Conservation (phyloP, 2,329 filamentous ascomycete genomes). For the Fusarium irregulare region DNA sequence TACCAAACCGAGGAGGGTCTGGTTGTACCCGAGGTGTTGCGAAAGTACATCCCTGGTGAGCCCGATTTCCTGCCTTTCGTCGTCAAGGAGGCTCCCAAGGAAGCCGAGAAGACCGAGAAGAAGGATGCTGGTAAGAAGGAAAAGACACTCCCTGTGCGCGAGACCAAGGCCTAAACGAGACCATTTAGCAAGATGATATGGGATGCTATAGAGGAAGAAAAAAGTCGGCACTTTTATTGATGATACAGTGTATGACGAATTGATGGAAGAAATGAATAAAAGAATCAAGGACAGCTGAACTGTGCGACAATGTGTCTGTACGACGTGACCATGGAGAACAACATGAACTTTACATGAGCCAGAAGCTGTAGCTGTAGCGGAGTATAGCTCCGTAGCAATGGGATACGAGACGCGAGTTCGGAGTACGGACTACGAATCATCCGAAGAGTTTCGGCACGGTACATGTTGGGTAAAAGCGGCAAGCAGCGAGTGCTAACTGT, state of each 20-base stretch:
- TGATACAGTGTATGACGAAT: conserved; percentile 29
- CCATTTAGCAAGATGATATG: conserved; percentile 6
- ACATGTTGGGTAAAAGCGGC: conserved; percentile 12
- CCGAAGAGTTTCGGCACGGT: neutral
- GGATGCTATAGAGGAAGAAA: conserved; percentile 35
- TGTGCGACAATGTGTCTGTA: too few relatives aligned
- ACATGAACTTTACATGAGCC: neutral
- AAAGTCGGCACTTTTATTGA: conserved; percentile 26
- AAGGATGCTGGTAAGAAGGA: conserved; percentile 44
- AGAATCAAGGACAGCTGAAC: conserved; percentile 1
- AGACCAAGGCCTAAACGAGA: conserved; percentile 43
- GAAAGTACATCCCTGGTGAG: conserved; percentile 89
- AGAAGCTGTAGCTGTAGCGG: neutral
- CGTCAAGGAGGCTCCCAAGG: conserved; percentile 85
- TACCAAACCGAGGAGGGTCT: conserved; percentile 92
- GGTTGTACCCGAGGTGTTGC: conserved; percentile 81
- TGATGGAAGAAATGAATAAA: conserved; percentile 11
- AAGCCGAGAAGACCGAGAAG: conserved; percentile 54
- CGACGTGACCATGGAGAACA: neutral
- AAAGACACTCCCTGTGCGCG: conserved; percentile 44
- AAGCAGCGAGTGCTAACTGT: conserved; percentile 10
- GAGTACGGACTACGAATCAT: conserved; percentile 2
- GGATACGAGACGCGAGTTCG: neutral
- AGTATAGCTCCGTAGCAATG: neutral
- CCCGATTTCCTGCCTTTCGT: conserved; percentile 91